These are phyloP conservation scores for Aspergillus mulundensis DNA, from an alignment of 495 filamentous ascomycete species.

Conservation along the genomic window DNA sequence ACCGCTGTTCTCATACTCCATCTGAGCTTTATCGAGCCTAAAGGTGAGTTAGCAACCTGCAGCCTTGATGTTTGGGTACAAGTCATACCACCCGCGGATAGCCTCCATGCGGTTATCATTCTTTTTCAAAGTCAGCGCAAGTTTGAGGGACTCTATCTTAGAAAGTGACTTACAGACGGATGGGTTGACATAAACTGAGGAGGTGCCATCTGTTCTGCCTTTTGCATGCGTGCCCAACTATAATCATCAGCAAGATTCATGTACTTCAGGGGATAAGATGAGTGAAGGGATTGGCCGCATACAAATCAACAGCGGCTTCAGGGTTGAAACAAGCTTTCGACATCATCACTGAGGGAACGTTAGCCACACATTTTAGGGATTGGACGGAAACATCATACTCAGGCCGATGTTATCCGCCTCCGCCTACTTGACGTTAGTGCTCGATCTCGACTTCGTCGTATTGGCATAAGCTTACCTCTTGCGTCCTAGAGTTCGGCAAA, in stretches of 20 bases:
- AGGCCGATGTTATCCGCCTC: slow-evolving; percentile 87
- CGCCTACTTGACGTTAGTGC: slow-evolving; percentile 25
- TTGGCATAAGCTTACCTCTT: slow-evolving; percentile 45
- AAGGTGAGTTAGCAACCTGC: neutral
- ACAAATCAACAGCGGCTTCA: slow-evolving; percentile 60
- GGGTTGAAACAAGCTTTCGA: slow-evolving; percentile 69
- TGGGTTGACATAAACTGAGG: slow-evolving; percentile 86
- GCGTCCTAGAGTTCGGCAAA: slow-evolving; percentile 65
- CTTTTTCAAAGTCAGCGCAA: slow-evolving; percentile 31
- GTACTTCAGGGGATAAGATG: neutral
- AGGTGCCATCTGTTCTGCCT: slow-evolving; percentile 48
- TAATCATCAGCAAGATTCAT: neutral
- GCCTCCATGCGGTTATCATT: slow-evolving; percentile 65
- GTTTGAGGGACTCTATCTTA: neutral
- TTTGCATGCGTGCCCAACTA: slow-evolving; percentile 73
- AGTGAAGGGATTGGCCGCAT: slow-evolving; percentile 8
- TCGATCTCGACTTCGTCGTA: neutral
- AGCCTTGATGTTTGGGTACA: neutral
- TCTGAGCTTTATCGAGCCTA: slow-evolving; percentile 36
- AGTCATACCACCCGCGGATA: slow-evolving; percentile 57
- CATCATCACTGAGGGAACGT: slow-evolving; percentile 51
- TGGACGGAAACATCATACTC: slow-evolving; percentile 33
- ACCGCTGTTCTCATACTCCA: slow-evolving; percentile 32
- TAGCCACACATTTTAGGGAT: slow-evolving; percentile 31
- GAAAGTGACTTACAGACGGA: slow-evolving; percentile 57